Conservation (phyloP, 495 filamentous ascomycete genomes). For the Penicillium herquei region DNA sequence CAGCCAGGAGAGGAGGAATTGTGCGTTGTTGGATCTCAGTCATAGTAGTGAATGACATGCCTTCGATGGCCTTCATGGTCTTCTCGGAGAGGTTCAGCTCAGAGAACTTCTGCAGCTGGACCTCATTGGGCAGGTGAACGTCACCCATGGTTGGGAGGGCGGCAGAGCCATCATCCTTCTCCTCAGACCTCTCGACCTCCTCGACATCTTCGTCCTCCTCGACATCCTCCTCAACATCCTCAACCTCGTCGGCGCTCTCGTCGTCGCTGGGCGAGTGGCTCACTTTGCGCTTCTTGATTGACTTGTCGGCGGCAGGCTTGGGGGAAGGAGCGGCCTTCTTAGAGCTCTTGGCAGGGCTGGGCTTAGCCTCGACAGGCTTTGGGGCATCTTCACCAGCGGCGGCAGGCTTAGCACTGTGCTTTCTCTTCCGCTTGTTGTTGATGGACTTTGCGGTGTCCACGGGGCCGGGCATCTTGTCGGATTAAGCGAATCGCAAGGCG, state of each 20-base stretch:
- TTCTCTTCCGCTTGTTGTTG: slow-evolving; percentile 68
- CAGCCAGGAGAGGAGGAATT: slow-evolving; percentile 84
- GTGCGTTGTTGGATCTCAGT: slow-evolving; percentile 90
- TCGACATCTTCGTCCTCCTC: slow-evolving; percentile 25
- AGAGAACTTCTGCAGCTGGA: slow-evolving; percentile 61
- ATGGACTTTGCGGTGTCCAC: slow-evolving; percentile 55
- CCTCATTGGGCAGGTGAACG: slow-evolving; percentile 55
- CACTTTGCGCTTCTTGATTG: slow-evolving; percentile 39
- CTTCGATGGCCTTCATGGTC: slow-evolving; percentile 82
- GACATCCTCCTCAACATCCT: slow-evolving; percentile 20
- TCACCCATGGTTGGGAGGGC: slow-evolving; percentile 52
- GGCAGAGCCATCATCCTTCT: slow-evolving; percentile 21
- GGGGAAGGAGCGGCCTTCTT: slow-evolving; percentile 23
- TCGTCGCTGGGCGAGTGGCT: slow-evolving; percentile 31
- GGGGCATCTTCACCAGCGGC: slow-evolving; percentile 27
- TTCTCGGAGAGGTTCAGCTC: slow-evolving; percentile 84
- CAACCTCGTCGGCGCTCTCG: slow-evolving; percentile 26
- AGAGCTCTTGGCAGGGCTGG: slow-evolving; percentile 4
- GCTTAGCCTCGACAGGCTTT: slow-evolving; percentile 23
- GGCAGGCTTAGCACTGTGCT: slow-evolving; percentile 36
- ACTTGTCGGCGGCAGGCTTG: slow-evolving; percentile 24
- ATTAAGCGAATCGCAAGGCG: slow-evolving; percentile 4
- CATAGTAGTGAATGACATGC: slow-evolving; percentile 93
- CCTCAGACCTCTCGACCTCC: slow-evolving; percentile 26
- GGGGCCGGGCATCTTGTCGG: slow-evolving; percentile 31